Evolutionary conservation across 1,139 yeast genomes (phyloP), one percentile per base, ranked within the genome.

Genomic region (Candida sanyaensis): DNA sequence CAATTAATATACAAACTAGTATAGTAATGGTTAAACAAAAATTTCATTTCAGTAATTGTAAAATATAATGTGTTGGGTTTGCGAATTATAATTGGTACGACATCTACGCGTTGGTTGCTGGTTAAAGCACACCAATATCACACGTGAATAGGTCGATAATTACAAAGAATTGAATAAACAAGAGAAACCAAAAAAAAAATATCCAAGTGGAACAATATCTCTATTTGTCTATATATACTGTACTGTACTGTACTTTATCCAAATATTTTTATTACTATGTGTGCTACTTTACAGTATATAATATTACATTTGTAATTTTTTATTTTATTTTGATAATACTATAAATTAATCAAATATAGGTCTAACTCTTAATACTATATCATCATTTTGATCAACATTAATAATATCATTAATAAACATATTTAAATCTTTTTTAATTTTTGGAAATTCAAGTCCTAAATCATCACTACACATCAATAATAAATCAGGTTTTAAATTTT

Each of bases 401-500:
- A 75, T 62, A 26, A 75, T 66, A 50, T 73, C 69, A 54, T 64
- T 64, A 37, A 73, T 75, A 52, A 75, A 75, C 47, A 74, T 62
- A 39, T 64, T 61, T 13, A 75, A 64, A 49, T 75, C 80, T 46
- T 59, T 61, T n/a, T 75, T 71, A 46, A 69, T 54, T 42, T 55
- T 61, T 37, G 51, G 49, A 28, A 44, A 48, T 7, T 64, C 49
- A 12, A 75, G 60, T 3, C 80, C 80, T 59, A 75, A 65, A 57
- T 75, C 80, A 48, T 73, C 79, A 32, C 71, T 56, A 57, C 80
- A 75, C 36, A 75, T 64, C 43, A 74, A 61, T 44, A 75, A 62
- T 60, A 68, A 63, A 52, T 75, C 80, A 0, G 80, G 80, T 55
- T 65, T 65, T 48, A 75, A 62, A 50, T 70, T 75, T 59, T 73